These are phyloP conservation scores for Starmerella vaccinii DNA, from an alignment of 805 yeast genomes.

Conservation along the genomic window DNA sequence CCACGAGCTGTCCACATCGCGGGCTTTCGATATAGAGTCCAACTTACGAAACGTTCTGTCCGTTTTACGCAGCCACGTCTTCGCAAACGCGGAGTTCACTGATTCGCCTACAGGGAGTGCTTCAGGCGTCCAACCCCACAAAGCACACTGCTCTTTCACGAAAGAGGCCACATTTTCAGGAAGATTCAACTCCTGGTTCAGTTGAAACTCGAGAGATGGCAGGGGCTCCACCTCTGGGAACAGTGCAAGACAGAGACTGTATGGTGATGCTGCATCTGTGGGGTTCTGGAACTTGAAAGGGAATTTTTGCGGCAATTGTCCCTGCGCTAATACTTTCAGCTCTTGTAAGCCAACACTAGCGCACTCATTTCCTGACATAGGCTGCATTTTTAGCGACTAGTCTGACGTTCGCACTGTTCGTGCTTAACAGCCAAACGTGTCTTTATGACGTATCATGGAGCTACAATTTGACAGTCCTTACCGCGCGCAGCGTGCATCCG, in stretches of 20 bases:
- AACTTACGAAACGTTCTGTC: slow-evolving; percentile 24
- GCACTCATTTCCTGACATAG: not conserved
- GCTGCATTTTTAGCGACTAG: too few relatives aligned
- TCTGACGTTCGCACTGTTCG: too few relatives aligned
- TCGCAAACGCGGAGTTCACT: slow-evolving; percentile 24
- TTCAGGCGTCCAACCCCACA: slow-evolving; percentile 23
- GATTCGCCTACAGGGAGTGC: not conserved
- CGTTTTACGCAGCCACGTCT: slow-evolving; percentile 25
- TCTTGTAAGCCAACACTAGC: not conserved
- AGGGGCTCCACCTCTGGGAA: slow-evolving; percentile 28
- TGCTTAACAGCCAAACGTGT: too few relatives aligned
- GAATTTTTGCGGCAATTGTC: slow-evolving; percentile 10
- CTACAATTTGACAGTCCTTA: too few relatives aligned
- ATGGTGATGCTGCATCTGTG: slow-evolving; percentile 26
- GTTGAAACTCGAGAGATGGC: not conserved
- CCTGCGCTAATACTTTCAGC: slow-evolving; percentile 12
- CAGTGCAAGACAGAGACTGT: slow-evolving; percentile 25
- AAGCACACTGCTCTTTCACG: slow-evolving; percentile 14
- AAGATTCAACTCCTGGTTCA: not conserved
- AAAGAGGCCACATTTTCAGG: slow-evolving; percentile 10
- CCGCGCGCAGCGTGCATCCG: too few relatives aligned
- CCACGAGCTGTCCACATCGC: slow-evolving; percentile 25
- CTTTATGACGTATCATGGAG: too few relatives aligned
- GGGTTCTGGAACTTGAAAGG: slow-evolving; percentile 14
- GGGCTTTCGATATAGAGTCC: slow-evolving; percentile 16